A percentile compares a stretch with the other conserved stretches of the same genome.
phyloP scores from a whole-genome alignment of 2,329 filamentous ascomycete species.

The Fusarium abutilonis region DNA sequence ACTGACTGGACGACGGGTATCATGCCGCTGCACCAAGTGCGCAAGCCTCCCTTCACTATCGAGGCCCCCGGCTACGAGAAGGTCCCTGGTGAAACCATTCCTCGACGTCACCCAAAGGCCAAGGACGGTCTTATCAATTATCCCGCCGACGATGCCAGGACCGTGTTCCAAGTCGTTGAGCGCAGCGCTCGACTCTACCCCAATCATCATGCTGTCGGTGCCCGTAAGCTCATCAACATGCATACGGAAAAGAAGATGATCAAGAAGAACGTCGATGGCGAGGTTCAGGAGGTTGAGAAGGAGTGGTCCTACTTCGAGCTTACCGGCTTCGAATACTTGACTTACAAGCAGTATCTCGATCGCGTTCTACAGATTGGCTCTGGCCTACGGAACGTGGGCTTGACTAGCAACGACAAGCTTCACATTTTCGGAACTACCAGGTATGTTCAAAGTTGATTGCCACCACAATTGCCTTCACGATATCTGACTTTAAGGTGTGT shows the following conservation, averaged over 20 bases:
- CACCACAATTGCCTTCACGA: background rate
- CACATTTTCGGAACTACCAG: slow-evolving; percentile 88
- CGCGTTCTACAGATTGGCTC: slow-evolving; percentile 74
- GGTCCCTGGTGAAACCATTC: slow-evolving; percentile 83
- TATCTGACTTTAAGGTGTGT: slow-evolving; percentile 12
- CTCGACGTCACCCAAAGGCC: slow-evolving; percentile 76
- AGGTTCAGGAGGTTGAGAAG: slow-evolving; percentile 84
- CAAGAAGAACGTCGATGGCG: slow-evolving; percentile 86
- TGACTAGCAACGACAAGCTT: slow-evolving; percentile 72
- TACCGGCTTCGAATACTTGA: slow-evolving; percentile 77
- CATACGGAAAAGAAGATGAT: slow-evolving; percentile 90
- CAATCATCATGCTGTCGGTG: slow-evolving; percentile 73
- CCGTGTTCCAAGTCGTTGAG: slow-evolving; percentile 81
- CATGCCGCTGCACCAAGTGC: slow-evolving; percentile 66
- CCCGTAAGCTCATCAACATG: slow-evolving; percentile 76
- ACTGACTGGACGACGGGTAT: slow-evolving; percentile 55
- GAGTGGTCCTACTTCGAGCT: slow-evolving; percentile 92
- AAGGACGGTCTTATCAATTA: slow-evolving; percentile 74
- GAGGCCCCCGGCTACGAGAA: slow-evolving; percentile 75
- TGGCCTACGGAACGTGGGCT: slow-evolving; percentile 78
- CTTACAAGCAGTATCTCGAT: slow-evolving; percentile 81
- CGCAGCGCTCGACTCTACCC: slow-evolving; percentile 71
- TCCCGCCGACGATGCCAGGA: slow-evolving; percentile 75
- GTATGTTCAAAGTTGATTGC: slow-evolving; percentile 53
- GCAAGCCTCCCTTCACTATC: slow-evolving; percentile 78